These are phyloP conservation scores for Solanum chaucha DNA, from an alignment of 257 asterid genomes.

Conservation along the genomic window DNA sequence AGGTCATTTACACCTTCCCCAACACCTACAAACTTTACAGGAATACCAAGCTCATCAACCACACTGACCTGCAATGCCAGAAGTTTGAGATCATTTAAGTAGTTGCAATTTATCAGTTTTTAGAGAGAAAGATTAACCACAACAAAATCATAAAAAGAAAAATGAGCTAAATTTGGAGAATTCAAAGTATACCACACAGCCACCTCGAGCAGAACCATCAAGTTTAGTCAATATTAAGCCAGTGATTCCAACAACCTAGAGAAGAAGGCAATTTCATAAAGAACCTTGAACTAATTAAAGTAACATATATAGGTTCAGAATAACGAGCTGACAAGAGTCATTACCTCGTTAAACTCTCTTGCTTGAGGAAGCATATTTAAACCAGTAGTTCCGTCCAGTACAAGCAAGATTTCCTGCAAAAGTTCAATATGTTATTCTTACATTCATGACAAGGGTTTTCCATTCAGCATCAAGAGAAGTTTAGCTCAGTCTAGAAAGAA, in stretches of 20 bases:
- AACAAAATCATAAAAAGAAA: not conserved
- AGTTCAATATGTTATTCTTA: not conserved
- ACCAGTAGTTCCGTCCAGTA: constrained; percentile 93
- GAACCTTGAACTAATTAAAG: not conserved
- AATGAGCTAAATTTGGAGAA: not conserved
- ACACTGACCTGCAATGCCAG: constrained; percentile 66
- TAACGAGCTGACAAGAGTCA: not conserved
- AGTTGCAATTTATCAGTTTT: not conserved
- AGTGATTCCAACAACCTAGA: constrained; percentile 92
- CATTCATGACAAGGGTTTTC: not conserved
- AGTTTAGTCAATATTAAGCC: constrained; percentile 92
- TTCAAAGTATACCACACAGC: constrained; percentile 66
- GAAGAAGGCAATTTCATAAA: not conserved
- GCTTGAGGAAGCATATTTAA: constrained; percentile 98
- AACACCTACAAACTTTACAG: constrained; percentile 90
- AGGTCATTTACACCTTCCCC: constrained; percentile 88
- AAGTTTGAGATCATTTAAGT: not conserved
- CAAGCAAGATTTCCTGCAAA: constrained; percentile 81
- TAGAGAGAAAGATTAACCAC: not conserved
- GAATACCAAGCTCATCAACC: constrained; percentile 92
- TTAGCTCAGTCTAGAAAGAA: not conserved
- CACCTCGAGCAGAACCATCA: constrained; percentile 99
- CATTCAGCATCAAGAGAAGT: not conserved
- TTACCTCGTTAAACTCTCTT: constrained; percentile 91
- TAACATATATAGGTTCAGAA: not conserved